Conservation (phyloP, 345 rosid species). For the Schrenkiella parvula region DNA sequence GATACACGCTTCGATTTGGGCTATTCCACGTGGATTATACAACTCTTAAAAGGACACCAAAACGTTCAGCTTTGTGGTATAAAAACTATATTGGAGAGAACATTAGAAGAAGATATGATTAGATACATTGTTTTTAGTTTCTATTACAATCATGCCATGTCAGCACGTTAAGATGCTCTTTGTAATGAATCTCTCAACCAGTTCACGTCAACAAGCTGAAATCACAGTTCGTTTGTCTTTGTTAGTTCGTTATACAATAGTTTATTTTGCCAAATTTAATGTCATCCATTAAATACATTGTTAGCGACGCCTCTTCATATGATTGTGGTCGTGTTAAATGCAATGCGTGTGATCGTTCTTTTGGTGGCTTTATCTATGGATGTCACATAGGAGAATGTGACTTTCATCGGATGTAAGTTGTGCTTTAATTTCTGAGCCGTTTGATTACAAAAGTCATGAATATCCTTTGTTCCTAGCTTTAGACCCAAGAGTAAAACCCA, state of each 20-base stretch:
- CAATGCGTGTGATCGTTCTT: background rate
- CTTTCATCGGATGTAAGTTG: background rate
- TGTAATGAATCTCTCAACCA: too few relatives aligned
- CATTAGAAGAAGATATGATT: background rate
- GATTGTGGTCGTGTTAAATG: too few relatives aligned
- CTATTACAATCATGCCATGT: too few relatives aligned
- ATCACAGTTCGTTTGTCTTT: too few relatives aligned
- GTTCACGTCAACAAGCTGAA: too few relatives aligned
- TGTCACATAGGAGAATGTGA: background rate
- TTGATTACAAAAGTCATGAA: background rate
- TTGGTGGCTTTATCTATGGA: background rate
- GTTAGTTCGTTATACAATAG: too few relatives aligned
- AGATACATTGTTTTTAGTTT: background rate
- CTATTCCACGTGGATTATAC: slow-evolving; percentile 52
- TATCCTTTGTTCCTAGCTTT: background rate
- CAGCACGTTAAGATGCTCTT: too few relatives aligned
- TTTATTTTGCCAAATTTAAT: too few relatives aligned
- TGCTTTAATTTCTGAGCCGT: background rate
- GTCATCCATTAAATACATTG: too few relatives aligned
- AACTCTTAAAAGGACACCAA: slow-evolving; percentile 57
- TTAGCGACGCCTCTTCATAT: too few relatives aligned
- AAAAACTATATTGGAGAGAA: slow-evolving; percentile 39
- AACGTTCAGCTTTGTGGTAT: slow-evolving; percentile 61
- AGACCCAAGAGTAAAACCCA: background rate
- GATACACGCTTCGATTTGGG: slow-evolving; percentile 56